Conservation (phyloP, 805 yeast species). For the Yarrowia alimentaria region DNA sequence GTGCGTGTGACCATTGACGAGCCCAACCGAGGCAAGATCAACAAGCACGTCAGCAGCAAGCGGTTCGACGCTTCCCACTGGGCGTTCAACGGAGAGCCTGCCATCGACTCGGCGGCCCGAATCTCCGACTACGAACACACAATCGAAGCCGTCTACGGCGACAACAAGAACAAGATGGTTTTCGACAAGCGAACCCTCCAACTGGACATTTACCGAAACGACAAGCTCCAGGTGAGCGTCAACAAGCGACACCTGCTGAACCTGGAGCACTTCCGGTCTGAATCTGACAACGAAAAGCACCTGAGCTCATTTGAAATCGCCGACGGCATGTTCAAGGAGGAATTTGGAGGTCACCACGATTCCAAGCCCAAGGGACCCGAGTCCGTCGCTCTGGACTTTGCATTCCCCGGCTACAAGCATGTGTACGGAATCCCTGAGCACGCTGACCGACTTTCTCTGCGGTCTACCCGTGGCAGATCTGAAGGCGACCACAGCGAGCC, state of each 20-base stretch:
- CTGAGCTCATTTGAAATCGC: conserved; percentile 59
- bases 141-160: conserved; percentile 37
- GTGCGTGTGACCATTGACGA: conserved; percentile 70
- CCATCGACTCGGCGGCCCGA: conserved; percentile 28
- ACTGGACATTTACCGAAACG: conserved; percentile 49
- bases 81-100: conserved; percentile 50
- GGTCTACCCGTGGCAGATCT: conserved; percentile 54
- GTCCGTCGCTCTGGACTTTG: conserved; percentile 75
- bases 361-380: conserved; percentile 71
- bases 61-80: conserved; percentile 62
- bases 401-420: conserved; percentile 56
- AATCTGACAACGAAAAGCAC: conserved; percentile 45
- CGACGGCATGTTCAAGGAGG: conserved; percentile 67
- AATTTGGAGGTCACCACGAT: conserved; percentile 68
- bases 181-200: conserved; percentile 51
- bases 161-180: conserved; percentile 44
- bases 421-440: conserved; percentile 98
- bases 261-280: conserved; percentile 72
- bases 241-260: conserved; percentile 74
- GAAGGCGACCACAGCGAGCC: conserved; percentile 54
- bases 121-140: conserved; percentile 26
- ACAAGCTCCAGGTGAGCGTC: conserved; percentile 50
- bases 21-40: conserved; percentile 42
- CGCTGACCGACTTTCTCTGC: conserved; percentile 72
- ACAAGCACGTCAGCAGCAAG: conserved; percentile 41